Conservation (phyloP, 169 alveolate species). For the Plasmodium vinckei region DNA sequence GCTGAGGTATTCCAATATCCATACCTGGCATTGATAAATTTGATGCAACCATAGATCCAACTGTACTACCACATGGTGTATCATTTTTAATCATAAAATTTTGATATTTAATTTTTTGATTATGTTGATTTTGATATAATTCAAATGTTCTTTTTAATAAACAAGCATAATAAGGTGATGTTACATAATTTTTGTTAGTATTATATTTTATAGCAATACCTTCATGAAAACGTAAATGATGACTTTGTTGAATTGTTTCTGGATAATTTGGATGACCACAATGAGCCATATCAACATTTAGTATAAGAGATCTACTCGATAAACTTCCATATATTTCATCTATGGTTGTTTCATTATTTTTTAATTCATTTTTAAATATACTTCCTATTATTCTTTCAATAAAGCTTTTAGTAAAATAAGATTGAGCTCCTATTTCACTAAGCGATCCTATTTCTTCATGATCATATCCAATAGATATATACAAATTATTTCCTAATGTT, state of each 20-base stretch:
- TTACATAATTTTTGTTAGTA: conserved; percentile 50
- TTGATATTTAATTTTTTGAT: conserved; percentile 41
- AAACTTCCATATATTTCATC: conserved; percentile 78
- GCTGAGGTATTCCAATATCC: conserved; percentile 96
- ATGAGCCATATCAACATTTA: conserved; percentile 95
- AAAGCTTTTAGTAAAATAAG: conserved; percentile 77
- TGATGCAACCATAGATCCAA: conserved; percentile 68
- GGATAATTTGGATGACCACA: conserved; percentile 97
- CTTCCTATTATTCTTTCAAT: conserved; percentile 66
- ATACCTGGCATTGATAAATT: conserved; percentile 68
- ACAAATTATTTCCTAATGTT: conserved; percentile 8
- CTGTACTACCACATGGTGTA: conserved; percentile 97
- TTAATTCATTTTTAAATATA: neutral
- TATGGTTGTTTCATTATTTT: neutral
- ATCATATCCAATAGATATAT: conserved; percentile 63
- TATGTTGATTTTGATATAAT: conserved; percentile 1
- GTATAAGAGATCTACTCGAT: conserved; percentile 84
- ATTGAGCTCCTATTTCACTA: conserved; percentile 81
- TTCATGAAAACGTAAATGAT: conserved; percentile 91
- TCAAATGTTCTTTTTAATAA: conserved; percentile 57
- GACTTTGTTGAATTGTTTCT: conserved; percentile 93
- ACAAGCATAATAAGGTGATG: conserved; percentile 61
- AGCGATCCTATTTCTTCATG: conserved; percentile 83
- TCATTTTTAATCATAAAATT: conserved; percentile 84
- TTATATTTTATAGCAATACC: conserved; percentile 78